These are phyloP conservation scores for Trametes cinnabarina DNA, from an alignment of 768 basidiomycete genomes.

Conservation along the genomic window DNA sequence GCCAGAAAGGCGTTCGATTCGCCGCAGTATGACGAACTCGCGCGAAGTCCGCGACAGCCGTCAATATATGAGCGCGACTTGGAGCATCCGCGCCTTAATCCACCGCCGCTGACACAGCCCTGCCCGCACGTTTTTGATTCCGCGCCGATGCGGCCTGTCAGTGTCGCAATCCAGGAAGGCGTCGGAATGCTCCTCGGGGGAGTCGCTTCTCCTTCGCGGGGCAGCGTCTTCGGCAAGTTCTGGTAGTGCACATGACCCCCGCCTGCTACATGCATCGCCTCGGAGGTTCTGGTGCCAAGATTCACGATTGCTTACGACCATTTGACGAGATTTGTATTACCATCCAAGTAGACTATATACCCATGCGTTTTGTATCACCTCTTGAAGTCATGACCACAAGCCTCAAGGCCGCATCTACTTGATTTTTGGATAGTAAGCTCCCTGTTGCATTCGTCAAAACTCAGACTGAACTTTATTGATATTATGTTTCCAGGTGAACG, in stretches of 20 bases:
- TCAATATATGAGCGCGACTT: constrained; percentile 79
- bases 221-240: constrained; percentile 62
- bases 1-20: constrained; percentile 57
- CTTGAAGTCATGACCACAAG: not conserved
- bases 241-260: constrained; percentile 40
- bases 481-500: not conserved
- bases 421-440: too few species aligned
- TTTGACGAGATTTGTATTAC: not conserved
- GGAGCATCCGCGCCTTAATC: constrained; percentile 45
- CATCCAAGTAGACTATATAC: not conserved
- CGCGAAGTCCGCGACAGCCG: constrained; percentile 51
- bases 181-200: constrained; percentile 58
- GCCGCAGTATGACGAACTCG: constrained; percentile 48
- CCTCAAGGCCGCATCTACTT: too few species aligned
- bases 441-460: not conserved
- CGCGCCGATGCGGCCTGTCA: constrained; percentile 71
- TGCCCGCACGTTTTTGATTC: constrained; percentile 79
- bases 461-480: not conserved
- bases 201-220: constrained; percentile 31
- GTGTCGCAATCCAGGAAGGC: constrained; percentile 71
- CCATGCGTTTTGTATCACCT: not conserved
- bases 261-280: too few species aligned
- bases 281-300: not conserved
- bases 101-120: constrained; percentile 62
- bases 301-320: not conserved